Evolutionary conservation across 768 basidiomycete species (phyloP).

Genomic region (Lentinula boryana): DNA sequence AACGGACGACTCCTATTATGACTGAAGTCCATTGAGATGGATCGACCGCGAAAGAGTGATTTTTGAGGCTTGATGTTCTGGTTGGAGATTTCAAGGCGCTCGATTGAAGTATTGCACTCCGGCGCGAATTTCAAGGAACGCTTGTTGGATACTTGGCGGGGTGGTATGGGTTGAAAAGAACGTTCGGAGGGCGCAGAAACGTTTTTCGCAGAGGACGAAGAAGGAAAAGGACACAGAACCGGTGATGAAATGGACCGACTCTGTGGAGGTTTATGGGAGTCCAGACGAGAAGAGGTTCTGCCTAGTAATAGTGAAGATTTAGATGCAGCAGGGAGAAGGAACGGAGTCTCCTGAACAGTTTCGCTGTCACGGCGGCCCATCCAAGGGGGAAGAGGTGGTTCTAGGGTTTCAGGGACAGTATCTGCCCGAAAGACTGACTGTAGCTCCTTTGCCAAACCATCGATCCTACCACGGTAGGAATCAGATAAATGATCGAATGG

Average conservation of each 20-base stretch:
- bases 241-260: background rate
- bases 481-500: background rate
- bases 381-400: background rate
- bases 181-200: background rate
- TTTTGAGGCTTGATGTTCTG: background rate
- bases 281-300: background rate
- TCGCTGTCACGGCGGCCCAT: background rate
- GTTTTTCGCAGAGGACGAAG: background rate
- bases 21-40: constrained; percentile 10
- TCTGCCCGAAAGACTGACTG: background rate
- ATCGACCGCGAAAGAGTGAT: constrained; percentile 9
- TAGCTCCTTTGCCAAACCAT: background rate
- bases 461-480: constrained; percentile 1
- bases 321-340: background rate
- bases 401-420: background rate
- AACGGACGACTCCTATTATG: background rate
- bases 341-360: background rate
- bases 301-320: background rate
- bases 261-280: background rate
- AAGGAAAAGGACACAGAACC: background rate
- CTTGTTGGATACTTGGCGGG: constrained; percentile 5
- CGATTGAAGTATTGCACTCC: background rate
- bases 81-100: constrained; percentile 2
- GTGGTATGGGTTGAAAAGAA: background rate
- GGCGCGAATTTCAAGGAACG: constrained; percentile 8